Evolutionary conservation across 352 stramenopile species (phyloP).

Genomic region (Aphanomyces invadans): DNA sequence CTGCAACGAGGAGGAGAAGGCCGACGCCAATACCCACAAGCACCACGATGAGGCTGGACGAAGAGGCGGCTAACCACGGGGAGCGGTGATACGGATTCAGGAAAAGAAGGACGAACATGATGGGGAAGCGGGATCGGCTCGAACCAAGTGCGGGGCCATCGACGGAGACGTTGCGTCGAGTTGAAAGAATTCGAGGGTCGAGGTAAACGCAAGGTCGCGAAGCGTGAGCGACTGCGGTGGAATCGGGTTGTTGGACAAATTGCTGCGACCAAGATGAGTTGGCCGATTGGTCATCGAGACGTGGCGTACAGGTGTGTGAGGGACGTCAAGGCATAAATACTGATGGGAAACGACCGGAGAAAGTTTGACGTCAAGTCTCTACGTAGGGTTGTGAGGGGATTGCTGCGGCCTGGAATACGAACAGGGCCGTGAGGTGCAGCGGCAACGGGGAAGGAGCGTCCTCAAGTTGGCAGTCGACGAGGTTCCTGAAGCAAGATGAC

Average conservation of each 20-base stretch:
- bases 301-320: slow-evolving; percentile 3
- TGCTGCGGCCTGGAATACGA: too few relatives aligned
- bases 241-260: slow-evolving; percentile 7
- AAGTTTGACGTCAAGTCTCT: neutral
- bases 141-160: too few relatives aligned
- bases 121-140: neutral
- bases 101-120: neutral
- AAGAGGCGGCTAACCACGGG: neutral
- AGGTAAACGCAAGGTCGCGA: neutral
- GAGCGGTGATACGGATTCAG: too few relatives aligned
- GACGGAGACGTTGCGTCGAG: too few relatives aligned
- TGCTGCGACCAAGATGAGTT: neutral
- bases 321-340: slow-evolving; percentile 1
- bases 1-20: neutral
- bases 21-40: slow-evolving; percentile 3
- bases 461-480: neutral
- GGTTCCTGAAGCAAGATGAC: too few relatives aligned
- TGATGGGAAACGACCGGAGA: neutral
- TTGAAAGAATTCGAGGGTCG: slow-evolving; percentile 2
- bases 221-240: neutral
- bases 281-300: neutral
- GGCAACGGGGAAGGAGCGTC: neutral
- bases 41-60: neutral
- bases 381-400: neutral
- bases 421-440: neutral